Conservation (phyloP, 2,329 filamentous ascomycete genomes). For the Byssoonygena ceratinophila region DNA sequence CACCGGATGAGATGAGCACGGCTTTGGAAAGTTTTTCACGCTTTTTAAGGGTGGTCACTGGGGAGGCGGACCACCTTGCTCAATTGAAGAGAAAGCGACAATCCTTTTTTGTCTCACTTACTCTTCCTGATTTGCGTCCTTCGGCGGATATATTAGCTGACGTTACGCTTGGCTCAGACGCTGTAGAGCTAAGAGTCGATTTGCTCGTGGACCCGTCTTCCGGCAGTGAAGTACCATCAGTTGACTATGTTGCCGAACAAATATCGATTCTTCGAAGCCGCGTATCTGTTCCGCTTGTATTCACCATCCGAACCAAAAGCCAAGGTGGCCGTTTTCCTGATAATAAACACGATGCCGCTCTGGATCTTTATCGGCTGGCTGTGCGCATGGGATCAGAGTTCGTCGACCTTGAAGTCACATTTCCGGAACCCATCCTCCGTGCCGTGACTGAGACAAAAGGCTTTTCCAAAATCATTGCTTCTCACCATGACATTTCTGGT, state of each 20-base stretch:
- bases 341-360: slow-evolving; percentile 56
- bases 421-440: slow-evolving; percentile 64
- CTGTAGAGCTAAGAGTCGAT: slow-evolving; percentile 89
- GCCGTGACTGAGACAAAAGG: slow-evolving; percentile 58
- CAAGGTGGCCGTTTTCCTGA: slow-evolving; percentile 89
- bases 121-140: slow-evolving; percentile 60
- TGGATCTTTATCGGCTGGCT: slow-evolving; percentile 65
- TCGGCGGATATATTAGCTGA: slow-evolving; percentile 56
- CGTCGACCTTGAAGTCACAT: slow-evolving; percentile 82
- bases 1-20: slow-evolving; percentile 40
- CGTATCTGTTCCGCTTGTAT: slow-evolving; percentile 72
- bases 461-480: slow-evolving; percentile 76
- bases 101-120: slow-evolving; percentile 89
- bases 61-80: slow-evolving; percentile 45
- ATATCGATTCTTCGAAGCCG: slow-evolving; percentile 65
- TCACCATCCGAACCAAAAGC: slow-evolving; percentile 73
- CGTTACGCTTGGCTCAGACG: slow-evolving; percentile 76
- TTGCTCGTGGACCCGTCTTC: slow-evolving; percentile 63
- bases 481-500: slow-evolving; percentile 79
- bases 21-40: slow-evolving; percentile 59
- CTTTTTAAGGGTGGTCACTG: slow-evolving; percentile 61
- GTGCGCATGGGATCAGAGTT: slow-evolving; percentile 82
- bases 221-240: slow-evolving; percentile 46
- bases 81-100: slow-evolving; percentile 54
- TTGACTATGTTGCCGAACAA: slow-evolving; percentile 72